Evolutionary conservation across 2,329 filamentous ascomycete species (phyloP), one percentile per base, ranked within the genome.

Genomic region (Pseudogymnoascus sp.): DNA sequence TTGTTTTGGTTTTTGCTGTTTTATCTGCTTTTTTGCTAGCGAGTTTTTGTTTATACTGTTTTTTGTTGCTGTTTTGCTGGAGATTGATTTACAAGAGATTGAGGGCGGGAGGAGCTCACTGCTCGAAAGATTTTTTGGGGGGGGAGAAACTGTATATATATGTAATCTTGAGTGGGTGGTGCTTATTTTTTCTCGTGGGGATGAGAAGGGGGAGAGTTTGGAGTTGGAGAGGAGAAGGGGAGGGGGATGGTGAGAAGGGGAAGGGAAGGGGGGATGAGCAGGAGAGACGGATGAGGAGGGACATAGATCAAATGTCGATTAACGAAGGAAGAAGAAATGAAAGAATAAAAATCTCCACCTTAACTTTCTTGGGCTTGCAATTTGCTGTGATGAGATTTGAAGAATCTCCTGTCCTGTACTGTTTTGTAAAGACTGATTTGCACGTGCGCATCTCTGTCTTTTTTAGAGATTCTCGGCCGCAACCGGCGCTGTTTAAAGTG

Each of bases 151-250:
- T 19, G 26, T 56, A 56, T 56, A 56, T 56, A 31, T 56, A 56
- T 56, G 46, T 56, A 56, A 56, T 56, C 46, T 53, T 56, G 46
- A 33, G 46, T 29, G 23, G 46, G 46, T 33, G 46, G 46, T 56
- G 46, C 9, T 33, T 5, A 11, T 33, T 56, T 33, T 56, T 31
- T 4, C 26, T 13, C n/a, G 44, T 33, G n/a, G 46, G 23, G 23
- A 29, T 31, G 31, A 29, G 13, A n/a, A 10, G n/a, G 38, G 38
- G 9, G 17, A 5, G 17, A 21, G 4, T 6, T 29, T 9, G 31
- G 31, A 33, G 10, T 33, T n/a, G n/a, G 38, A 40, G 38, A 40
- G 4, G n/a, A 11, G 38, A 40, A 9, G 17, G 37, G 37, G n/a
- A 40, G 7, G 35, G 35, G 13, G 6, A 15, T 5, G 35, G 7